phyloP scores from a whole-genome alignment of 305 asterid genomes.

The Plantago lanceolata region DNA sequence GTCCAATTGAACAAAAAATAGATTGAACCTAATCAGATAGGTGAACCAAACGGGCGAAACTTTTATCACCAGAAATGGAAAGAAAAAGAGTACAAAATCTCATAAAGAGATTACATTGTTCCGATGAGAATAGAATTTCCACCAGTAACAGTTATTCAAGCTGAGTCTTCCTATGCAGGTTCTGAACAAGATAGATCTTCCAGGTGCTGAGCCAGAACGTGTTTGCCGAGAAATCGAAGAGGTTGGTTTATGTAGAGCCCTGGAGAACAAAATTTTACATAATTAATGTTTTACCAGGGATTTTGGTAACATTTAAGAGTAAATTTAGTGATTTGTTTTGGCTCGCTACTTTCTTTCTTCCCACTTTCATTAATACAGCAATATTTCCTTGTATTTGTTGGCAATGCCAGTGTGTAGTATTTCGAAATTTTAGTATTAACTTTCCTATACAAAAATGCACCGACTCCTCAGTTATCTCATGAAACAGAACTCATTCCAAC shows the following conservation, averaged over 20 bases:
- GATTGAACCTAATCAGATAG: neutral
- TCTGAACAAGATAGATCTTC: slow-evolving; percentile 98
- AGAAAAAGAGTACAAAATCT: neutral
- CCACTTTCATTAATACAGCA: no score
- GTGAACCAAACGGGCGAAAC: neutral
- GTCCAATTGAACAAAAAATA: neutral
- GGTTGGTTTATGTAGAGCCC: slow-evolving; percentile 48
- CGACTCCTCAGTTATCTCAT: no score
- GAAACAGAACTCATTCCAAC: slow-evolving; percentile 18
- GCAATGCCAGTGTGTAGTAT: neutral
- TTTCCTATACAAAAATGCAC: no score
- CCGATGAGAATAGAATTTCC: slow-evolving; percentile 10
- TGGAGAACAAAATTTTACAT: slow-evolving; percentile 5
- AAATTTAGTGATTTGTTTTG: slow-evolving; percentile 14
- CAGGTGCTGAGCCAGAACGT: slow-evolving; percentile 96
- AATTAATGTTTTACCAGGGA: slow-evolving; percentile 8
- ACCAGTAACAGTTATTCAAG: slow-evolving; percentile 5
- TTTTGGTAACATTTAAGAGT: slow-evolving; percentile 9
- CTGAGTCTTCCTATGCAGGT: slow-evolving; percentile 51
- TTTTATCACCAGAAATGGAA: slow-evolving; percentile 11
- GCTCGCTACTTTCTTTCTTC: slow-evolving; percentile 16
- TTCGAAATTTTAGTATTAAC: neutral
- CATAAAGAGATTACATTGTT: slow-evolving; percentile 6
- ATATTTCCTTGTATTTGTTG: no score
- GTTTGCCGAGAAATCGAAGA: slow-evolving; percentile 91